Conservation (phyloP, 176 grass and related monocot genomes). For the Hyparrhenia diplandra region DNA sequence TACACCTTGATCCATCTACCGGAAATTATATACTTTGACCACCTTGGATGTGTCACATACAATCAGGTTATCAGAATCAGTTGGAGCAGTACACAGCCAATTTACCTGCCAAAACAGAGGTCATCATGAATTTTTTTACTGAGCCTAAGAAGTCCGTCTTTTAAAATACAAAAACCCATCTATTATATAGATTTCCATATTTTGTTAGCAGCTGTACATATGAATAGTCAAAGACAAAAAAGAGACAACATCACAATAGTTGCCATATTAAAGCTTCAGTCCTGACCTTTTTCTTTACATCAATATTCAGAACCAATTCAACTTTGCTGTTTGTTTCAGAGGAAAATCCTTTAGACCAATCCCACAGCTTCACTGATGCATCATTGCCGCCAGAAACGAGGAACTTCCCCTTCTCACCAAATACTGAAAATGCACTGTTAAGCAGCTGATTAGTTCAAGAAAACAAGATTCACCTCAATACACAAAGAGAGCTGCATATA, state of each 20-base stretch:
- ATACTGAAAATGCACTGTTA: slow-evolving; percentile 81
- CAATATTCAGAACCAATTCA: slow-evolving; percentile 63
- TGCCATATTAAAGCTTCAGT: slow-evolving; percentile 4
- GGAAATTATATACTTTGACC: slow-evolving; percentile 70
- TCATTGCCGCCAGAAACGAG: slow-evolving; percentile 95
- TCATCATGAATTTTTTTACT: slow-evolving; percentile 13
- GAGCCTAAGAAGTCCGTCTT: neutral
- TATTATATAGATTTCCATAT: neutral
- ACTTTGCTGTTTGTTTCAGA: slow-evolving; percentile 48
- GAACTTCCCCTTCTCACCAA: slow-evolving; percentile 85
- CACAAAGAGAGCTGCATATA: neutral
- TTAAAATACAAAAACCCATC: neutral
- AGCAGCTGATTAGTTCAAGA: slow-evolving; percentile 34
- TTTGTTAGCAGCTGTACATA: neutral
- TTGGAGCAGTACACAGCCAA: slow-evolving; percentile 74
- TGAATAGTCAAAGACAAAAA: neutral
- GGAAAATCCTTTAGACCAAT: slow-evolving; percentile 80
- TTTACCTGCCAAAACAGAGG: slow-evolving; percentile 64
- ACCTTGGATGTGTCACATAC: slow-evolving; percentile 91
- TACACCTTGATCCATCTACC: slow-evolving; percentile 15
- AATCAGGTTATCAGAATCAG: slow-evolving; percentile 84
- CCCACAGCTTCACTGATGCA: slow-evolving; percentile 81
- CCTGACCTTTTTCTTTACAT: slow-evolving; percentile 81
- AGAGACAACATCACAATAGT: neutral
- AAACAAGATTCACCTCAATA: neutral